Conservation (phyloP, 305 asterid genomes). For the Euphrasia arctica region DNA sequence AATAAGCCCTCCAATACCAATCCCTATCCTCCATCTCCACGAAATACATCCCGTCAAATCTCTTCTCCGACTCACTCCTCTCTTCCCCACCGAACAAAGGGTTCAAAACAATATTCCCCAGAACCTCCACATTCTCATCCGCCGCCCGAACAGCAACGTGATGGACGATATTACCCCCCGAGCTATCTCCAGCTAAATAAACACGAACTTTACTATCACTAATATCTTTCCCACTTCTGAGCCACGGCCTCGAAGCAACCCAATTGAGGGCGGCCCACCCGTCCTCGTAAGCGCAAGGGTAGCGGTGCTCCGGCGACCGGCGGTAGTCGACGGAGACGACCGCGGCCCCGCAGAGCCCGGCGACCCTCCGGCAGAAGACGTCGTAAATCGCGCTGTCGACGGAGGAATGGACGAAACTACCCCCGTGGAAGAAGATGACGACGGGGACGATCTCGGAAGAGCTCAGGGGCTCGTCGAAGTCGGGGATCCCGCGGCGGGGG, state of each 20-base stretch:
- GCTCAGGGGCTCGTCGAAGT: constrained; percentile 53
- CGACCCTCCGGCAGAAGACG: constrained; percentile 57
- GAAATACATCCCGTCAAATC: constrained; percentile 58
- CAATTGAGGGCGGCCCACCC: constrained; percentile 64
- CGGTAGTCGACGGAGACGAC: constrained; percentile 64
- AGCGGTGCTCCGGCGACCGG: constrained; percentile 60
- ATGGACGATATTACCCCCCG: constrained; percentile 66
- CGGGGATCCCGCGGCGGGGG: constrained; percentile 42
- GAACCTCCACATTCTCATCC: constrained; percentile 43
- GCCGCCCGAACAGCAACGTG: constrained; percentile 55
- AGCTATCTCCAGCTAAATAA: constrained; percentile 59
- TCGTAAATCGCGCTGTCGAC: constrained; percentile 67
- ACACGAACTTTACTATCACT: constrained; percentile 39
- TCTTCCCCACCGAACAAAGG: constrained; percentile 61
- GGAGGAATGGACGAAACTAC: constrained; percentile 67
- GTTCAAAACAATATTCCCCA: constrained; percentile 57
- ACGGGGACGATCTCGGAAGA: constrained; percentile 49
- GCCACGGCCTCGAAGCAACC: constrained; percentile 53
- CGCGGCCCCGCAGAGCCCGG: constrained; percentile 44
- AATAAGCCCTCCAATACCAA: constrained; percentile 71
- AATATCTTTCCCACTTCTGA: constrained; percentile 43
- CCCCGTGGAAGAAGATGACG: constrained; percentile 59
- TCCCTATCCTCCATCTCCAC: constrained; percentile 59
- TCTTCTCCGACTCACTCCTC: constrained; percentile 55
- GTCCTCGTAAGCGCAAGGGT: constrained; percentile 64